Evolutionary conservation across 1,284 basidiomycete species (phyloP), one percentile per base, ranked within the genome.

Genomic region (Rhodofomes roseus): DNA sequence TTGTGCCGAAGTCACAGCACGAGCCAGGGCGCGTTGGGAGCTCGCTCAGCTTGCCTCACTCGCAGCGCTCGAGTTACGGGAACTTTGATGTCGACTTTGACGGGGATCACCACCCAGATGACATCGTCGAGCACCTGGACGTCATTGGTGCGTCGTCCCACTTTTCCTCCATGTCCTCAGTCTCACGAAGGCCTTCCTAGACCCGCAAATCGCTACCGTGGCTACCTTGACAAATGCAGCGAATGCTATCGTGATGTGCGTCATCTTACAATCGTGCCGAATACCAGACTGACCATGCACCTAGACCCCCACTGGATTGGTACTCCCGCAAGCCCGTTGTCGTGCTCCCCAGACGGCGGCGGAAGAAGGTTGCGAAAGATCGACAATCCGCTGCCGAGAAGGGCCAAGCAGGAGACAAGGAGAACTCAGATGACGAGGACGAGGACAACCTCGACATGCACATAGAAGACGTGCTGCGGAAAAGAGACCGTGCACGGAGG

Each of bases 101-200:
- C 22, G 66, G 60, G 3, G 65, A 68, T 25, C 81, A 83, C 62
- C 87, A 90, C 66, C 82, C 85, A 58, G 86, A 90, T 65, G 86
- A 89, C 63, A 82, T 91, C 60, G 87, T 91, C 8, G 88, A 90
- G 63, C 86, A 90, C 70, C 71, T 93, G 65, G 90, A 92, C 70
- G 89, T 87, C 48, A 89, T 93, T 61, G 87, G 87, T 86, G 65
- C 54, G 77, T 61, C 0, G 39, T 52, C 18, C 23, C 3, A 18
- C 50, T 11, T 14, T 36, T 16, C 11, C 25, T 58, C 31, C 39
- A 7, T 8, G 48, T 29, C 51, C 22, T 44, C 9, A 29, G 16
- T 16, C 48, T 54, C 41, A 59, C 2, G 43, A 46, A 20, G 37
- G 46, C 20, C 37, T 60, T 43, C 41, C 54, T 62, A 89, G 90